Evolutionary conservation across 108 stramenopile genomes (phyloP), one percentile per base, ranked within the genome.

Genomic region (Cyclotella kingstonii): DNA sequence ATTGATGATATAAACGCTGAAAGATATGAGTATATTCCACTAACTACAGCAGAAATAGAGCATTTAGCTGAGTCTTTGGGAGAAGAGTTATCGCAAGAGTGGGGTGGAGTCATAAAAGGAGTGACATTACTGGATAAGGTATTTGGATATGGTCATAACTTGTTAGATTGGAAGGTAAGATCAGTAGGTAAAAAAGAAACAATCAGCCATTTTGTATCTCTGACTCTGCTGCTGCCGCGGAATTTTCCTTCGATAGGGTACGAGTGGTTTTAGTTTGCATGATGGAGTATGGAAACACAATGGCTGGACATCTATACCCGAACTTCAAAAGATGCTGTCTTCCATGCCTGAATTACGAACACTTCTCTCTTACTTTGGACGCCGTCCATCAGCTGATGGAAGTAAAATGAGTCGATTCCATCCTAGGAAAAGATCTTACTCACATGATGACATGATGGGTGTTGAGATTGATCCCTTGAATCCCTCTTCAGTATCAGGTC

Each of bases 241-340:
- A 1, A 10, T 30, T 44, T 7, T 23, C 14, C 5, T 39, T 48
- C 44, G 30, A 23, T 43, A 61, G 49, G 70, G 62, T 27, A 31
- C 47, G 25, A 22, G 30, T 30, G 81, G 81, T 3, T 88, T 84
- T 62, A 84, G 87, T 27, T 35, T 85, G n/a, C 43, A 80, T 5
- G 82, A 88, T 56, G 87, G 87, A 19, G 61, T 88, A 19, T 88
- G 87, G 87, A 34, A 64, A 8, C 81, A 88, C 44, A 57, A 63
- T 19, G 87, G 87, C 27, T 88, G 87, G 87, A 48, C 73, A 51
- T 40, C 66, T 5, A 42, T 88, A 34, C 87, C 78, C 4, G 60
- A 51, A 14, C 54, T 83, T 28, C 87, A 88, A 67, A 28, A 46
- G 17, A 60, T 70, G 40, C 19, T 88, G 5, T 28, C 79, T 2